Evolutionary conservation across 2,329 filamentous ascomycete species (phyloP), one percentile per base, ranked within the genome.

Genomic region (Hymenoscyphus fraxineus): DNA sequence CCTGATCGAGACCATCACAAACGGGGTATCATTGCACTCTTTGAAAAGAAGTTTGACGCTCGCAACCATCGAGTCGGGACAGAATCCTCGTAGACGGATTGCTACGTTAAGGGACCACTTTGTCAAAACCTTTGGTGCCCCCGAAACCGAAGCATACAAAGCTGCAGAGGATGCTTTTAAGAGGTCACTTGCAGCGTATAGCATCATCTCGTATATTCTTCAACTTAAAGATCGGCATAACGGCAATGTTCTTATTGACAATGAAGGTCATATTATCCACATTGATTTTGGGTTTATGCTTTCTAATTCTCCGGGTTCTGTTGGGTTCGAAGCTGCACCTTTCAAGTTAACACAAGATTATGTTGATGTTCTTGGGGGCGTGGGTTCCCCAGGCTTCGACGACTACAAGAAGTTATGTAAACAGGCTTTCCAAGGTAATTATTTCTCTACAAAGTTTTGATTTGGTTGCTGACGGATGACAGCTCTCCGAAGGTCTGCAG

Each of bases 241-340:
- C 74, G 91, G 91, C 62, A 95, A 95, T 73, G 89, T 95, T 15
- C 83, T 95, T 65, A 90, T 95, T 72, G 91, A 94, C 76, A 92
- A 90, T 72, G 88, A 92, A 75, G 91, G 91, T 10, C 91, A 95
- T 74, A 93, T 94, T 64, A 88, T 95, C 66, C 91, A 95, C 74
- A 95, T 95, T 66, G 91, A 95, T 77, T 95, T 95, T 76, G 91
- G 91, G 63, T 95, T 95, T 76, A 94, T 95, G 90, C 81, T 95
- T 40, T 93, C 90, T 58, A 95, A 95, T 76, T 93, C 90, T 1
- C 91, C 91, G 0, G 91, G 91, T 0, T 90, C 88, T 9, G 91
- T 95, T 74, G 91, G 90, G 2, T 95, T 95, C 72, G 91, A 95
- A 78, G 91, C 91, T 15, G 91, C 91, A 4, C 91, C 91, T 0